These are phyloP conservation scores for Theobroma cacao DNA, from an alignment of 345 rosid species.

Conservation along the genomic window DNA sequence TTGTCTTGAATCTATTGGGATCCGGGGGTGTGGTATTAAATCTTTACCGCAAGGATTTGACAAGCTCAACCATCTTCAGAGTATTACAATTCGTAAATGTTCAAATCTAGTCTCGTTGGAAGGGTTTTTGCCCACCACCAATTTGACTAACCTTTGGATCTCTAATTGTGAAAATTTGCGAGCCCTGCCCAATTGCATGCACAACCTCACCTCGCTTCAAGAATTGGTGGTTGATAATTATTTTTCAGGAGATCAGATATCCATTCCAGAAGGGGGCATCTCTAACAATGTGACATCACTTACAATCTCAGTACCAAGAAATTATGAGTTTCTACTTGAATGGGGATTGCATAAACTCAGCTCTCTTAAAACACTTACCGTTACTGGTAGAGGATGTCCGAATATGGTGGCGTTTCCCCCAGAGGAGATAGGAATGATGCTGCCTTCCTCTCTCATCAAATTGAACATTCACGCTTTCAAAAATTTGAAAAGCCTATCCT, in stretches of 20 bases:
- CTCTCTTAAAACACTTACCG: neutral
- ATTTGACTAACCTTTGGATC: neutral
- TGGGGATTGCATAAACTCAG: neutral
- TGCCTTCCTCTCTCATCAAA: neutral
- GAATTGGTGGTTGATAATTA: neutral
- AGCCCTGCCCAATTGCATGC: neutral
- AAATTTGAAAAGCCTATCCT: neutral
- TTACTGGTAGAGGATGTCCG: neutral
- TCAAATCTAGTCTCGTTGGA: neutral
- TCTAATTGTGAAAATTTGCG: neutral
- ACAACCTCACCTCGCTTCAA: neutral
- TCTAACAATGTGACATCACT: neutral
- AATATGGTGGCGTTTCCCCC: neutral
- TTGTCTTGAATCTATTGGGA: neutral
- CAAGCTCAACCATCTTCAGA: neutral
- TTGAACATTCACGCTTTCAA: neutral
- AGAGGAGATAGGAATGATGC: neutral
- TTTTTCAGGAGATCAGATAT: neutral
- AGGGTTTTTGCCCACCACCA: neutral
- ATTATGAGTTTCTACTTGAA: neutral
- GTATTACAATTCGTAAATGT: neutral
- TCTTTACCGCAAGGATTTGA: neutral
- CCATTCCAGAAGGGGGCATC: neutral
- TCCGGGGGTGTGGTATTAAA: neutral
- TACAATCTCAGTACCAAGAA: neutral